These are phyloP conservation scores for Nitzschia inconspicua DNA, from an alignment of 108 stramenopile genomes.

Conservation along the genomic window DNA sequence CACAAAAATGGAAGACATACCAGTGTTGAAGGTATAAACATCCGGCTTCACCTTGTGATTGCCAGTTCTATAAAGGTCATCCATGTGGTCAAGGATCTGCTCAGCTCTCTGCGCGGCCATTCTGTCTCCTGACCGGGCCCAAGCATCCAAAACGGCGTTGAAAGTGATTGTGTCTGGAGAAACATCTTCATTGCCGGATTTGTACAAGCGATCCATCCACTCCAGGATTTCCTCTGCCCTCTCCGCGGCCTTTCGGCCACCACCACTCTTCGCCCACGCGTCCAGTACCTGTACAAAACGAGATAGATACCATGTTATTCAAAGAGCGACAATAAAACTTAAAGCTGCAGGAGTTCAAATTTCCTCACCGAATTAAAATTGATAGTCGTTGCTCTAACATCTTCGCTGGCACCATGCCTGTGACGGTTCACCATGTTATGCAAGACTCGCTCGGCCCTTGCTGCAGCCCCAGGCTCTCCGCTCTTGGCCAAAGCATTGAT, in stretches of 20 bases:
- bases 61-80: constrained; percentile 75
- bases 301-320: not conserved
- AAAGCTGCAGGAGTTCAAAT: not conserved
- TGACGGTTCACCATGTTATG: constrained; percentile 85
- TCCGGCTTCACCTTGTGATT: constrained; percentile 83
- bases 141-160: constrained; percentile 81
- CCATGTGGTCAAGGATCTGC: constrained; percentile 87
- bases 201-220: constrained; percentile 83
- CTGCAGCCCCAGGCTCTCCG: constrained; percentile 77
- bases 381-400: constrained; percentile 84
- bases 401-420: constrained; percentile 52
- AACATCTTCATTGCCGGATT: constrained; percentile 51
- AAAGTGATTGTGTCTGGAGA: constrained; percentile 74
- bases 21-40: constrained; percentile 82
- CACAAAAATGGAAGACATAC: too few species aligned
- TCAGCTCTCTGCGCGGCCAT: constrained; percentile 79
- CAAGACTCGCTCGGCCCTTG: constrained; percentile 71
- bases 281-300: constrained; percentile 24
- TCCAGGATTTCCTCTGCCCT: constrained; percentile 82
- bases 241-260: constrained; percentile 75
- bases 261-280: constrained; percentile 82
- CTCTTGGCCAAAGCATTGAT: constrained; percentile 85
- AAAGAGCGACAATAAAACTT: not conserved
- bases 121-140: constrained; percentile 77
- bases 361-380: constrained; percentile 79